phyloP scores from a whole-genome alignment of 208 protist genomes.

The Crithidia brevicula region DNA sequence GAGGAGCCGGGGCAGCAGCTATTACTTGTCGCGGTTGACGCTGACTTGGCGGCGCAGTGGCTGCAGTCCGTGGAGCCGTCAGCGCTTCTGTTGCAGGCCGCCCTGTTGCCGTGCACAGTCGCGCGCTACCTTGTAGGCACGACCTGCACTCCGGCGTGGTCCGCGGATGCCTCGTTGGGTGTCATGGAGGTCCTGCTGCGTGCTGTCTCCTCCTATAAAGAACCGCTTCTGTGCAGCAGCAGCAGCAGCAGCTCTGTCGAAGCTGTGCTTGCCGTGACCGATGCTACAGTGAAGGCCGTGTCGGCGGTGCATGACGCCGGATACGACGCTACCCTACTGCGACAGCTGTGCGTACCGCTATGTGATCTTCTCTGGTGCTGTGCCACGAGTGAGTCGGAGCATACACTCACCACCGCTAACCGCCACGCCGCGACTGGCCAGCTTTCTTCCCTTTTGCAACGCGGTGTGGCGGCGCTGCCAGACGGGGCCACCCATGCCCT shows the following conservation, averaged over 20 bases:
- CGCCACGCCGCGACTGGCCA: constrained; percentile 12
- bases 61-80: constrained; percentile 9
- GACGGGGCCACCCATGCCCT: constrained; percentile 10
- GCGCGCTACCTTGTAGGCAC: constrained; percentile 17
- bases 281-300: constrained; percentile 2
- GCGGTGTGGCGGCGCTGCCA: constrained; percentile 14
- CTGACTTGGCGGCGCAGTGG: constrained; percentile 11
- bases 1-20: constrained; percentile 9
- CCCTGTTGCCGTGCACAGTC: constrained; percentile 35
- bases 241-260: not conserved
- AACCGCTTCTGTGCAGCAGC: not conserved
- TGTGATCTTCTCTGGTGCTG: constrained; percentile 7
- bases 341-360: not conserved
- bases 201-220: constrained; percentile 11
- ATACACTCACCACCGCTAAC: not conserved
- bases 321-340: constrained; percentile 1
- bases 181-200: constrained; percentile 20
- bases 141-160: not conserved
- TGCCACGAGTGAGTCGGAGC: not conserved
- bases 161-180: not conserved
- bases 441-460: constrained; percentile 9
- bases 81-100: constrained; percentile 22
- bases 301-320: constrained; percentile 5
- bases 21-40: constrained; percentile 14
- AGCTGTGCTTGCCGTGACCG: constrained; percentile 19